Percentiles rank a stretch among this genome's conserved stretches.
Evolutionary conservation across 495 filamentous ascomycete genomes (phyloP).

Genomic region (Penicillium lividum): DNA sequence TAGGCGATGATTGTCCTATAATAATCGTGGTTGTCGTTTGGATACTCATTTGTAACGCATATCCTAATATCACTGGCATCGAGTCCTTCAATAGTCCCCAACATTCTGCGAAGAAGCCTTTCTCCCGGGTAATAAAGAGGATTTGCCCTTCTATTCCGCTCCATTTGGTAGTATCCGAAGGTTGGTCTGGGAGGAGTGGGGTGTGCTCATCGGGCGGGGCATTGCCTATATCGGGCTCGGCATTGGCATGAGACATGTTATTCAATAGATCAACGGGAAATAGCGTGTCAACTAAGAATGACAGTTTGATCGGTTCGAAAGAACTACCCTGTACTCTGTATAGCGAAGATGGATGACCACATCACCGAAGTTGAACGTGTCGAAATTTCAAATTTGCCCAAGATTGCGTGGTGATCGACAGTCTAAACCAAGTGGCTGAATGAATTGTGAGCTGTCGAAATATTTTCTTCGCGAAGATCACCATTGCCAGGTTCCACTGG

Average conservation of each 20-base stretch:
- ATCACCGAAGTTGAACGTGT: too few relatives aligned
- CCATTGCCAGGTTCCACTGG: background rate
- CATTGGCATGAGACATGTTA: background rate
- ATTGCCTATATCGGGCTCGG: background rate
- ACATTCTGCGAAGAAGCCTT: constrained; percentile 60
- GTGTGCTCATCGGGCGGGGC: background rate
- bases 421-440: too few relatives aligned
- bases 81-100: constrained; percentile 67
- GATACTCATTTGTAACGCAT: constrained; percentile 84
- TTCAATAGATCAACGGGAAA: too few relatives aligned
- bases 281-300: too few relatives aligned
- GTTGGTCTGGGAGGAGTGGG: background rate
- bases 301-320: too few relatives aligned
- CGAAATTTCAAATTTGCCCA: too few relatives aligned
- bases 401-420: background rate
- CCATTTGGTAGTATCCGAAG: background rate
- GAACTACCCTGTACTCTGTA: too few relatives aligned
- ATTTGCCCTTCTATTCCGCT: background rate
- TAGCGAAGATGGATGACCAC: too few relatives aligned
- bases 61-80: constrained; percentile 82
- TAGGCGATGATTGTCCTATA: constrained; percentile 77
- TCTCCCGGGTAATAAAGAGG: background rate
- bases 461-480: too few relatives aligned
- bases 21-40: constrained; percentile 85
- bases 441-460: too few relatives aligned